Conservation (phyloP, 2,329 filamentous ascomycete genomes). For the Colletotrichum tabaci region DNA sequence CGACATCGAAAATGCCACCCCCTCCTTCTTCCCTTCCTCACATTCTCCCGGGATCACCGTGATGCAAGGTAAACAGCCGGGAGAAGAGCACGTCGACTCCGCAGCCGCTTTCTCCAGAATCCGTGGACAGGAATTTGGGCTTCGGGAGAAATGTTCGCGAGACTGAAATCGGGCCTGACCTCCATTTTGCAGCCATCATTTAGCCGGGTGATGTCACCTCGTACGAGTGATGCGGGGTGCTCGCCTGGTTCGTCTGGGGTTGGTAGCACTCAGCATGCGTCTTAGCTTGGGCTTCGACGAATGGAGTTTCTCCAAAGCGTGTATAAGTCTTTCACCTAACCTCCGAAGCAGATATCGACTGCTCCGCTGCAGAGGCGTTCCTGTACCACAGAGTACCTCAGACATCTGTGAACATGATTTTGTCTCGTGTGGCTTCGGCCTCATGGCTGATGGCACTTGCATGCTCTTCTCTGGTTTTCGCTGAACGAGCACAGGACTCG, state of each 20-base stretch:
- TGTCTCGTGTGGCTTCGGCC: no score
- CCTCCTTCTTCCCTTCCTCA: neutral
- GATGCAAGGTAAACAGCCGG: neutral
- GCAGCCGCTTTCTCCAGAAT: neutral
- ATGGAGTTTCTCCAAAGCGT: neutral
- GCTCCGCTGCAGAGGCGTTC: no score
- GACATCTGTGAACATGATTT: neutral
- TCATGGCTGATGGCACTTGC: neutral
- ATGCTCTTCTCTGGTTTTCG: neutral
- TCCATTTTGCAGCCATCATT: conserved; percentile 12
- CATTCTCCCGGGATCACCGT: neutral
- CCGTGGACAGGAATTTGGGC: neutral
- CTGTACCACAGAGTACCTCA: no score
- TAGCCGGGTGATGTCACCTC: conserved; percentile 18
- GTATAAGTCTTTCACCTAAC: conserved; percentile 1
- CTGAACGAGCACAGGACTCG: neutral
- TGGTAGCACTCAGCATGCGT: neutral
- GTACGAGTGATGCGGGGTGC: conserved; percentile 18
- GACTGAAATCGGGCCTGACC: neutral
- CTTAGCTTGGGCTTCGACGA: neutral
- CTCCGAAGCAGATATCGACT: neutral
- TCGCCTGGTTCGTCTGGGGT: neutral
- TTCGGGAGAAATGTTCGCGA: neutral
- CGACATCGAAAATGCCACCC: neutral
- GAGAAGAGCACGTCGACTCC: neutral